These are phyloP conservation scores for Diaporthe sp. DNA, from an alignment of 2,329 filamentous ascomycete species.

Conservation along the genomic window DNA sequence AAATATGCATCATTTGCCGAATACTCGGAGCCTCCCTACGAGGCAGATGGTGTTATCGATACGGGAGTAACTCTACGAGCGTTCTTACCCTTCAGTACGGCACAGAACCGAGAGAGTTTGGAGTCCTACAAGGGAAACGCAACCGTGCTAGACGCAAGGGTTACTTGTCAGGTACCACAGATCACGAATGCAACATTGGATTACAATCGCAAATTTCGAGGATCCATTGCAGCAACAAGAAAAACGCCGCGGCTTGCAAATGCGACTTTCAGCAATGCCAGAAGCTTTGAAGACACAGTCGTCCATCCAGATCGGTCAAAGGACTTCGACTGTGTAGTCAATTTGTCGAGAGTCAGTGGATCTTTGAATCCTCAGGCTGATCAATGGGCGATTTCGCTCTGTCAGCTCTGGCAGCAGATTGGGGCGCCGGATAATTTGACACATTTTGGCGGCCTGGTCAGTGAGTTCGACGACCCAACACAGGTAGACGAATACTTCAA, in stretches of 20 bases:
- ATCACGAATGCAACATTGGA: background rate
- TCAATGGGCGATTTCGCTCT: background rate
- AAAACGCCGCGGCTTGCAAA: slow-evolving; percentile 3
- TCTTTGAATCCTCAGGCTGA: too few species aligned
- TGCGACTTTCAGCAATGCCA: background rate
- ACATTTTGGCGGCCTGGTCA: background rate
- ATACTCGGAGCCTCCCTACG: background rate
- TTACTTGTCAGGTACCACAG: background rate
- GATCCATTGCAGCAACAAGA: background rate
- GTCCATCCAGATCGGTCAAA: background rate
- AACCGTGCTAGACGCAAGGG: background rate
- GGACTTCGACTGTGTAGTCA: background rate
- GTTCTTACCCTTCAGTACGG: background rate
- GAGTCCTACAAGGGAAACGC: background rate
- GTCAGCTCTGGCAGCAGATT: background rate
- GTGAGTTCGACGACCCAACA: background rate
- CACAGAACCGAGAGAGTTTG: background rate
- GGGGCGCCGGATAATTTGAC: fast-evolving
- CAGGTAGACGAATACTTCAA: background rate
- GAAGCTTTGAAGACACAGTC: background rate
- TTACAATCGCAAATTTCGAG: background rate
- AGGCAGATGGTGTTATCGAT: slow-evolving; percentile 10
- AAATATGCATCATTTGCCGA: background rate
- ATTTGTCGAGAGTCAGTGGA: too few species aligned
- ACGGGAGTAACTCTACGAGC: background rate